These are phyloP conservation scores for Ambispora gerdemannii DNA, from an alignment of 192 early-diverging fungal genomes.

Conservation along the genomic window DNA sequence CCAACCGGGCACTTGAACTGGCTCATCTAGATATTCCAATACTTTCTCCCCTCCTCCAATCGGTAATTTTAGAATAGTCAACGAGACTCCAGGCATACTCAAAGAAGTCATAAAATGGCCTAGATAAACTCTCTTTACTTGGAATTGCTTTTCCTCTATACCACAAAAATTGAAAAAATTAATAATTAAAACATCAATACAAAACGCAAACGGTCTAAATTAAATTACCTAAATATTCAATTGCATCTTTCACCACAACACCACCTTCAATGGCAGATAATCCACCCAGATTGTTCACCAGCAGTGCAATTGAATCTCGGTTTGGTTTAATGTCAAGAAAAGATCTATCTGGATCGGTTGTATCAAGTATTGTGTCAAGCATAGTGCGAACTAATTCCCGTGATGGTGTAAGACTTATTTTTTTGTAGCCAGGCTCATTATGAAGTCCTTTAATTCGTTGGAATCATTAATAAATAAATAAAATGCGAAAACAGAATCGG, in stretches of 20 bases:
- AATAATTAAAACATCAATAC: background rate
- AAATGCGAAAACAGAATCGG: too few species aligned
- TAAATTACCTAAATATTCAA: slow-evolving; percentile 35
- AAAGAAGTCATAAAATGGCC: slow-evolving; percentile 79
- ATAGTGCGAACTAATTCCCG: slow-evolving; percentile 51
- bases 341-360: slow-evolving; percentile 37
- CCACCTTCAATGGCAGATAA: slow-evolving; percentile 70
- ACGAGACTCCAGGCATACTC: slow-evolving; percentile 76
- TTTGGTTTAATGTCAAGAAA: slow-evolving; percentile 33
- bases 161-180: slow-evolving; percentile 26
- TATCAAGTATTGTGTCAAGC: slow-evolving; percentile 48
- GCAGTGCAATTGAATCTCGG: slow-evolving; percentile 51
- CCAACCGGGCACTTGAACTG: slow-evolving; percentile 64
- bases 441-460: too few species aligned
- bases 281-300: slow-evolving; percentile 84
- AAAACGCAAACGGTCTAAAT: background rate
- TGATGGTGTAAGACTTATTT: slow-evolving; percentile 48
- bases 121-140: slow-evolving; percentile 55
- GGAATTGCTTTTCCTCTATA: slow-evolving; percentile 32
- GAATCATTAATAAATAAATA: too few species aligned
- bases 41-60: slow-evolving; percentile 46
- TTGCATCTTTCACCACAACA: slow-evolving; percentile 65
- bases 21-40: slow-evolving; percentile 53
- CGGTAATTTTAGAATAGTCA: slow-evolving; percentile 65
- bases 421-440: slow-evolving; percentile 74